These are phyloP conservation scores for Rhodomyrtus tomentosa DNA, from an alignment of 345 rosid species.

Conservation along the genomic window DNA sequence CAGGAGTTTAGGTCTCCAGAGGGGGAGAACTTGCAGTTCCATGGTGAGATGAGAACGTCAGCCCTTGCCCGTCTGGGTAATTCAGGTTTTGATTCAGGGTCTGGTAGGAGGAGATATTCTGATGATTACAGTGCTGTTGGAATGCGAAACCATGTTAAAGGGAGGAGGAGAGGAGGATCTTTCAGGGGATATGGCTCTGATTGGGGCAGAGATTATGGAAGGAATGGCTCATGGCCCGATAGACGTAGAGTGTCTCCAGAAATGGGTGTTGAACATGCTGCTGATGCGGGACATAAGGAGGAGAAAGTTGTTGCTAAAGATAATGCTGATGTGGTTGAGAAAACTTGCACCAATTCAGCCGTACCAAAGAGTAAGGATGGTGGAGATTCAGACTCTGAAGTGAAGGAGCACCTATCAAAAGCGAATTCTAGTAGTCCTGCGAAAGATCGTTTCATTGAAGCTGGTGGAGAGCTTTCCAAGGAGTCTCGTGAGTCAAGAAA, in stretches of 20 bases:
- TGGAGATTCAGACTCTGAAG: constrained; percentile 37
- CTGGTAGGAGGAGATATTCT: constrained; percentile 43
- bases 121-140: constrained; percentile 51
- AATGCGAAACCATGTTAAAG: constrained; percentile 39
- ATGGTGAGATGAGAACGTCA: constrained; percentile 33
- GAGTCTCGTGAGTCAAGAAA: constrained; percentile 17
- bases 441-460: constrained; percentile 20
- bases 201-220: constrained; percentile 56
- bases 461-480: constrained; percentile 37
- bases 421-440: constrained; percentile 32
- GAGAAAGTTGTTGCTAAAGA: constrained; percentile 47
- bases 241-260: constrained; percentile 26
- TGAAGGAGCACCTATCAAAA: constrained; percentile 39
- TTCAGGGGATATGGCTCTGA: constrained; percentile 41
- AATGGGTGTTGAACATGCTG: constrained; percentile 39
- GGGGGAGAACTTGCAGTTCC: constrained; percentile 24
- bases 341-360: constrained; percentile 27
- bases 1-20: constrained; percentile 61
- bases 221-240: constrained; percentile 68
- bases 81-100: constrained; percentile 28
- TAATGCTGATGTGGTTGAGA: constrained; percentile 38
- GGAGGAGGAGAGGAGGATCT: constrained; percentile 57
- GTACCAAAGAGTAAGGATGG: constrained; percentile 36
- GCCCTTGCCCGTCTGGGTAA: constrained; percentile 41
- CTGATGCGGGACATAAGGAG: constrained; percentile 36